Conservation (phyloP, 164 flowering plant species). For the Umbilicus rupestris region DNA sequence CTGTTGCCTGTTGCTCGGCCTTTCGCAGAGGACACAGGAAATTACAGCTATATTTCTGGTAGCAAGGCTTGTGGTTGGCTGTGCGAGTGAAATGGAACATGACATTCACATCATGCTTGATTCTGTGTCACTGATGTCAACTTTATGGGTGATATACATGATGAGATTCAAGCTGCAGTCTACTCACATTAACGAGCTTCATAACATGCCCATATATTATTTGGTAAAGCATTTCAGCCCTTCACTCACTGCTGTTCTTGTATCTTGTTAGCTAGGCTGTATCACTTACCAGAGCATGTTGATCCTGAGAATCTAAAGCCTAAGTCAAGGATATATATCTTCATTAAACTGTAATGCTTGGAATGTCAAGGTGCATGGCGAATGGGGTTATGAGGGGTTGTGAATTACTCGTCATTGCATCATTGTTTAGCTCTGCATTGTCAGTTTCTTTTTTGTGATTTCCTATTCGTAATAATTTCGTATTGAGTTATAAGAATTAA, state of each 20-base stretch:
- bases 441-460: no score
- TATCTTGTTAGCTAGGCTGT: background rate
- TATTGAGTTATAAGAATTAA: no score
- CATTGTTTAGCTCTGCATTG: no score
- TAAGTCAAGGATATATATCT: no score
- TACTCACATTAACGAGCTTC: constrained; percentile 57
- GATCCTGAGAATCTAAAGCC: no score
- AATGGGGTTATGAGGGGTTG: no score
- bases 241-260: background rate
- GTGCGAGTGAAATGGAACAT: constrained; percentile 29
- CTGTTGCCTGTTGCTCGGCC: constrained; percentile 47
- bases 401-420: no score
- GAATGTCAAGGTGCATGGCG: no score
- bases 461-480: no score
- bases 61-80: constrained; percentile 41
- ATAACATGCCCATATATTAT: constrained; percentile 45
- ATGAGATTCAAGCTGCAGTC: constrained; percentile 60
- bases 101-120: constrained; percentile 65
- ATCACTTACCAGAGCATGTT: no score
- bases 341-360: no score
- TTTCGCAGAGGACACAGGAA: constrained; percentile 73
- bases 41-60: constrained; percentile 63
- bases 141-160: constrained; percentile 81
- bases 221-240: constrained; percentile 27
- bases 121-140: constrained; percentile 33